A percentile compares a stretch with the other conserved stretches of the same genome.
phyloP scores from a whole-genome alignment of 805 yeast species.

The Maudiozyma turicensis region DNA sequence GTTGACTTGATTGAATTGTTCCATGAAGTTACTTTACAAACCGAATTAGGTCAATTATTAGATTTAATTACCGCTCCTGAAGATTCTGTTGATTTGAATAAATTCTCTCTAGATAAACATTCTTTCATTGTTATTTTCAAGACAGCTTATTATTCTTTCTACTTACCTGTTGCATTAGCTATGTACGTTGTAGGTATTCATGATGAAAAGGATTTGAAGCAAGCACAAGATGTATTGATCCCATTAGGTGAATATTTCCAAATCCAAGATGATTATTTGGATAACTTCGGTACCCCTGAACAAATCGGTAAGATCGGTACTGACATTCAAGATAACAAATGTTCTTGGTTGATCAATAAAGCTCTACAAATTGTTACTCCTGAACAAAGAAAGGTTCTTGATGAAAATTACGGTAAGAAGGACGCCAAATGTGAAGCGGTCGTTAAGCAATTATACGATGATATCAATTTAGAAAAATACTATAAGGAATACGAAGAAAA shows the following conservation, averaged over 20 bases:
- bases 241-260: conserved; percentile 98
- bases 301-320: conserved; percentile 98
- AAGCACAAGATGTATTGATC: conserved; percentile 76
- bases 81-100: conserved; percentile 78
- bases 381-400: conserved; percentile 75
- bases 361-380: conserved; percentile 67
- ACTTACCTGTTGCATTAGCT: conserved; percentile 93
- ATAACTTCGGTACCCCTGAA: conserved; percentile 94
- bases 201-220: conserved; percentile 66
- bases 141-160: conserved; percentile 96
- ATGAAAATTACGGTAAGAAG: conserved; percentile 84
- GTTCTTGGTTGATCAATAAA: conserved; percentile 94
- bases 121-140: conserved; percentile 92
- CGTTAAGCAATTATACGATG: conserved; percentile 54
- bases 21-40: conserved; percentile 96
- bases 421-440: conserved; percentile 54
- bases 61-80: conserved; percentile 97
- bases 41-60: conserved; percentile 92
- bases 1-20: conserved; percentile 85
- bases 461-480: conserved; percentile 57
- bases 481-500: conserved; percentile 80
- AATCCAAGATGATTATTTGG: conserved; percentile 94
- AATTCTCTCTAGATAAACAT: conserved; percentile 82
- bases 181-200: conserved; percentile 84
- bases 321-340: conserved; percentile 95